Evolutionary conservation across 257 asterid species (phyloP).

Genomic region (Craterostigma plantagineum): DNA sequence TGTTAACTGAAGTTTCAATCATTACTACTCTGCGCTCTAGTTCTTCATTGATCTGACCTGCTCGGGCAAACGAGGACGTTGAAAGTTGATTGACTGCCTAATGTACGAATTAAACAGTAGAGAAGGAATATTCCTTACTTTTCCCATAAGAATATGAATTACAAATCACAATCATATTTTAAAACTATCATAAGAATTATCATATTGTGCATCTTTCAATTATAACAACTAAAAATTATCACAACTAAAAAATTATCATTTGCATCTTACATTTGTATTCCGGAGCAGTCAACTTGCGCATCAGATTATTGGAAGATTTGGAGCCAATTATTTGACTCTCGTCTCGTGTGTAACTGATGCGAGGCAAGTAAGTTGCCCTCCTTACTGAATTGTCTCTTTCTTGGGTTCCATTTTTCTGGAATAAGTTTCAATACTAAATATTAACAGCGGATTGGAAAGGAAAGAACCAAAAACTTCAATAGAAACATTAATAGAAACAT

Average conservation of each 20-base stretch:
- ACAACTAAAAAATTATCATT: no score
- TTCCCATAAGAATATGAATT: background rate
- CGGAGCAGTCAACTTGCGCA: constrained; percentile 57
- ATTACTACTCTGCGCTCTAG: constrained; percentile 72
- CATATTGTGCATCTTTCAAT: no score
- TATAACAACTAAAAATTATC: no score
- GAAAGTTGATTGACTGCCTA: constrained; percentile 6
- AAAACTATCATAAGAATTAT: no score
- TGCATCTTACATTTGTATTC: constrained; percentile 73
- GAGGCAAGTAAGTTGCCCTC: constrained; percentile 45
- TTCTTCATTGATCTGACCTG: constrained; percentile 70
- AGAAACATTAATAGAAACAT: no score
- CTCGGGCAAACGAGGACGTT: constrained; percentile 12
- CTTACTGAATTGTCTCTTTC: constrained; percentile 66
- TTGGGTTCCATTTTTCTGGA: constrained; percentile 58
- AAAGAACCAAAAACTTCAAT: constrained; percentile 6
- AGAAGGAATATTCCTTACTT: background rate
- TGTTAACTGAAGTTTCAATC: constrained; percentile 71
- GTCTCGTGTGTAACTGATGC: constrained; percentile 37
- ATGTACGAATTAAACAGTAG: constrained; percentile 4
- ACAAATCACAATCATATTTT: no score
- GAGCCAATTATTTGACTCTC: constrained; percentile 45
- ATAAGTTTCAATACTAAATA: constrained; percentile 9
- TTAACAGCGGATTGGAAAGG: constrained; percentile 3
- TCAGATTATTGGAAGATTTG: constrained; percentile 41